Percentiles rank a stretch among this genome's conserved stretches.
These are phyloP conservation scores for Penicillium sp. DNA, from an alignment of 2,329 filamentous ascomycete species.

Conservation along the genomic window DNA sequence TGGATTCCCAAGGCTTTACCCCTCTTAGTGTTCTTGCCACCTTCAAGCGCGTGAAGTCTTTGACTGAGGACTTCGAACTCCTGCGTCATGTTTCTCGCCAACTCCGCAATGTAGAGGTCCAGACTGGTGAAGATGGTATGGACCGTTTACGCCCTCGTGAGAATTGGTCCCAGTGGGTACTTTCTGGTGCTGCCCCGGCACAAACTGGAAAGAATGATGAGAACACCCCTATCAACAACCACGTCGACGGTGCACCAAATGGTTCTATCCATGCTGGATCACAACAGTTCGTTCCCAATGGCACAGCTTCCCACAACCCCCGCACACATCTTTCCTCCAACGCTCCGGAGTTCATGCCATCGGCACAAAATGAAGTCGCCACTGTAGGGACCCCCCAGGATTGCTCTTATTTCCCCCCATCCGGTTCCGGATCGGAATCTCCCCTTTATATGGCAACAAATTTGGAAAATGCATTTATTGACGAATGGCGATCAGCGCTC, in stretches of 20 bases:
- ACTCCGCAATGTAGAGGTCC: constrained; percentile 71
- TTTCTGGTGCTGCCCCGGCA: constrained; percentile 61
- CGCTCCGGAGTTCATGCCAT: constrained; percentile 63
- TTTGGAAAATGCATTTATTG: constrained; percentile 51
- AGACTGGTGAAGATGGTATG: constrained; percentile 70
- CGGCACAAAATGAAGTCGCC: constrained; percentile 35
- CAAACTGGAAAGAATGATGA: constrained; percentile 38
- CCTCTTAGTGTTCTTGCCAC: constrained; percentile 72
- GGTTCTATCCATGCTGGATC: constrained; percentile 25
- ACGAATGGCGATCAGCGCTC: constrained; percentile 52
- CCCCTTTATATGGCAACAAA: constrained; percentile 53
- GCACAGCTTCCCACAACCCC: constrained; percentile 34
- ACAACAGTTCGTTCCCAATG: constrained; percentile 40
- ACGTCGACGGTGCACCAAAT: constrained; percentile 33
- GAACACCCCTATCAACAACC: constrained; percentile 33
- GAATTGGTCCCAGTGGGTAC: constrained; percentile 77
- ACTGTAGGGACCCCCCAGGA: constrained; percentile 38
- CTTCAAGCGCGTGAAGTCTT: constrained; percentile 80
- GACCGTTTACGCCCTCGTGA: constrained; percentile 75
- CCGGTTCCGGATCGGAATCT: constrained; percentile 40
- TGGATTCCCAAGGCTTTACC: constrained; percentile 95
- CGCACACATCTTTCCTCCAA: constrained; percentile 61
- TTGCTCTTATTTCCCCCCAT: constrained; percentile 50
- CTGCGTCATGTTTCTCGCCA: constrained; percentile 74
- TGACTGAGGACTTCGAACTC: constrained; percentile 71